Conservation (phyloP, 768 basidiomycete genomes). For the Leccinum incarnatum region DNA sequence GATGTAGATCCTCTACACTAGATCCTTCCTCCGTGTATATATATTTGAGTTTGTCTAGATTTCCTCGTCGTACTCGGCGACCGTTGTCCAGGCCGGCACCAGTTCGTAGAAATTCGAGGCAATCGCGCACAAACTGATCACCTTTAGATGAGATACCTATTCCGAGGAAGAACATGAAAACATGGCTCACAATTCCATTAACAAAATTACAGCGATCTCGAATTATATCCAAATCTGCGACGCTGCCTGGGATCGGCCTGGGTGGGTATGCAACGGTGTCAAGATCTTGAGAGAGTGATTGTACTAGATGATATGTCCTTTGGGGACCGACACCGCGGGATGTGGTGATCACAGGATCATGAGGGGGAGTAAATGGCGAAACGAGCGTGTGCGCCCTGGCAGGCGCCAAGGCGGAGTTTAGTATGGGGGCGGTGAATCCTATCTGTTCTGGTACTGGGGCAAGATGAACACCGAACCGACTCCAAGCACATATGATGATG, state of each 20-base stretch:
- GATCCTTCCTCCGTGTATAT: conserved; percentile 60
- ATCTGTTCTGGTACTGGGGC: conserved; percentile 60
- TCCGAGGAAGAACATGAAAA: background rate
- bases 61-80: conserved; percentile 66
- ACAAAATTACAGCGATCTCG: conserved; percentile 87
- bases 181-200: conserved; percentile 54
- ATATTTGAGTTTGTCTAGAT: conserved; percentile 75
- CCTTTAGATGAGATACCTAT: conserved; percentile 1
- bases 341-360: conserved; percentile 38
- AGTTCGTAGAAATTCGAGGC: conserved; percentile 82
- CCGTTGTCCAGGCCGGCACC: conserved; percentile 84
- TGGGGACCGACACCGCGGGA: conserved; percentile 70
- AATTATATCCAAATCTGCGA: conserved; percentile 86
- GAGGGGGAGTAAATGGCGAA: conserved; percentile 46
- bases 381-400: conserved; percentile 45
- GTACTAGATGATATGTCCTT: conserved; percentile 53
- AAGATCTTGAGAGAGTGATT: conserved; percentile 58
- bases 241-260: conserved; percentile 73
- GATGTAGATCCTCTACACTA: conserved; percentile 13
- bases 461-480: background rate
- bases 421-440: conserved; percentile 50
- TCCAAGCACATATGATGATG: conserved; percentile 6
- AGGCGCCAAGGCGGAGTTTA: conserved; percentile 66
- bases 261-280: conserved; percentile 77
- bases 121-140: conserved; percentile 87